Base-by-base conservation (phyloP, 768 basidiomycete genomes). In the Pulveroboletus sp. region DNA sequence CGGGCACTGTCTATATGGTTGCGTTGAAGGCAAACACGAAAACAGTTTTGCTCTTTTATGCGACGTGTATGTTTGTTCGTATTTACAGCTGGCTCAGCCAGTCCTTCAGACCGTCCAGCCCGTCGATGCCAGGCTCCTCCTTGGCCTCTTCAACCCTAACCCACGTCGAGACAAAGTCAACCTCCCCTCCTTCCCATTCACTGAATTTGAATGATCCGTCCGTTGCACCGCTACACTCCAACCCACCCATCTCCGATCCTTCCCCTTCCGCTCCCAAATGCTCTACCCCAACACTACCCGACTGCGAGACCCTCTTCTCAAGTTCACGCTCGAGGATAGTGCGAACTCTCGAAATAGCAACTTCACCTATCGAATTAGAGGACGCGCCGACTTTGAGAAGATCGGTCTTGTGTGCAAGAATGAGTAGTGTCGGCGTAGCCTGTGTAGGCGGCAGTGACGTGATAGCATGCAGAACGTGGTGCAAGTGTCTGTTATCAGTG, bases 161-260 rank as follows among this genome's bases (percentile, higher is more conserved):
- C 49, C 77, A 85, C 0, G 81, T 83, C 23, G 80, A 85, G 29
- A 84, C 52, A 57, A 90, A 86, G 2, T 72, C 62, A 17, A 90
- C 71, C n/a, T 89, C 83, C 8, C 90, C 89, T 3, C 88, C 90
- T 57, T 91, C 89, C 89, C 89, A 93, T 36, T 85, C 81, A 4
- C 75, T 76, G 59, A 92, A 92, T 56, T 73, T 82, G 73, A 93
- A 93, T 17, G 69, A 54, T 0, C 75, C 77, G 13, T 74, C 77
- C 23, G 73, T 72, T 27, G 71, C 67, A 20, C 78, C 78, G 46
- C 68, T 75, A 60, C 85, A 87, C 42, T 91, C 88, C 47, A 93
- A 66, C 0, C 89, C 89, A 30, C 85, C 87, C 68, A 86, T 68
- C 43, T 87, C 86, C 4, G 78, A 71, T 27, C 71, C 67, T 53